These are phyloP conservation scores for Ceratocystis alfenasii DNA, from an alignment of 2,329 filamentous ascomycete species.

Conservation along the genomic window DNA sequence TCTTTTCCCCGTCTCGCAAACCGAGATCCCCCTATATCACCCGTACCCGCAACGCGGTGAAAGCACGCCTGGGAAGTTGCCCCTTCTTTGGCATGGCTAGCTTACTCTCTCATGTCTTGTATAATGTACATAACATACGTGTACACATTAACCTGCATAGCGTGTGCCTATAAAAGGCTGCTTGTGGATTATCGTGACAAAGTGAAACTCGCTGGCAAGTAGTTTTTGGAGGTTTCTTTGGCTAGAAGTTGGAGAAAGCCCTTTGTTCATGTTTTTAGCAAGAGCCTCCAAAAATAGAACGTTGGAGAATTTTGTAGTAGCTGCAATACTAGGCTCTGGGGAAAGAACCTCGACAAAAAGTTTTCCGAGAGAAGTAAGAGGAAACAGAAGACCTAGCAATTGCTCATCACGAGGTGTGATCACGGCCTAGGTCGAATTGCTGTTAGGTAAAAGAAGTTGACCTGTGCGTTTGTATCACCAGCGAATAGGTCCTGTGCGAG, in stretches of 20 bases:
- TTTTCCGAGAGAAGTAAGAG: not conserved
- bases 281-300: not conserved
- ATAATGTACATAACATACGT: not conserved
- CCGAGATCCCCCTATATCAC: not conserved
- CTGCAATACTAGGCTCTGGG: not conserved
- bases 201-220: not conserved
- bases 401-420: conserved; percentile 1
- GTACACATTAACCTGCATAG: not conserved
- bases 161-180: not conserved
- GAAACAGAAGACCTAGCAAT: not conserved
- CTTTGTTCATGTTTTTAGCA: conserved; percentile 8
- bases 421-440: not conserved
- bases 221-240: not conserved
- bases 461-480: conserved; percentile 12
- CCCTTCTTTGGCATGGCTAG: not conserved
- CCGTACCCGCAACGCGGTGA: not conserved
- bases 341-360: not conserved
- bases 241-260: not conserved
- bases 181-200: conserved; percentile 12
- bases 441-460: conserved; percentile 8
- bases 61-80: not conserved
- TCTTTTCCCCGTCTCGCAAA: not conserved
- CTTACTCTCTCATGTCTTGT: not conserved
- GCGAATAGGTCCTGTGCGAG: not conserved
- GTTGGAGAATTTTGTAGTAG: not conserved